Conservation (phyloP, 2,329 filamentous ascomycete species). For the Fusarium paranaense region DNA sequence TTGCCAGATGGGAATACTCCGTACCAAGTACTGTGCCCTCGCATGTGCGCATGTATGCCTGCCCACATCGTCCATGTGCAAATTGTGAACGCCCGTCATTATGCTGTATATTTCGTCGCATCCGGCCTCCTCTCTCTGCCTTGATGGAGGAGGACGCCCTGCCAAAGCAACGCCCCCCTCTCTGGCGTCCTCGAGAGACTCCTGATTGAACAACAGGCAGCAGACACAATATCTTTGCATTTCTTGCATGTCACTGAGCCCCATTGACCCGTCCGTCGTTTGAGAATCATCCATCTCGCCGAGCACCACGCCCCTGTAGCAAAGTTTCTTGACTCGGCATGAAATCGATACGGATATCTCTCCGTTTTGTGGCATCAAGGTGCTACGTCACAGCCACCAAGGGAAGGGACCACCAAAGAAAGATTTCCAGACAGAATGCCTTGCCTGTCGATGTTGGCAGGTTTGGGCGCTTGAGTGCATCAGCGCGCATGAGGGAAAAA, state of each 20-base stretch:
- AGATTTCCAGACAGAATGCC: constrained; percentile 6
- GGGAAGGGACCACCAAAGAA: not conserved
- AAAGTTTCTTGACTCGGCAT: constrained; percentile 37
- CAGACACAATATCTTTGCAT: constrained; percentile 33
- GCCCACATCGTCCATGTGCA: not conserved
- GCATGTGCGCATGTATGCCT: not conserved
- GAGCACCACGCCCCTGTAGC: constrained; percentile 19
- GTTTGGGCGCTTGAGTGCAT: constrained; percentile 24
- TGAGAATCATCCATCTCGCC: constrained; percentile 26
- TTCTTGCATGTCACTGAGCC: constrained; percentile 35
- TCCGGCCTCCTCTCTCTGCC: constrained; percentile 28
- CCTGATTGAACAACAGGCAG: constrained; percentile 13
- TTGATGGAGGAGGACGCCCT: constrained; percentile 10
- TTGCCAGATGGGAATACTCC: constrained; percentile 1
- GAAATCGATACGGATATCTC: not conserved
- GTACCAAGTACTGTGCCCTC: not conserved
- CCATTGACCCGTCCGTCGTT: constrained; percentile 11
- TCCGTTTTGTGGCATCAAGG: constrained; percentile 6
- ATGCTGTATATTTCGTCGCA: constrained; percentile 29
- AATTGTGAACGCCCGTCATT: constrained; percentile 25
- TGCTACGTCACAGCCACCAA: constrained; percentile 22
- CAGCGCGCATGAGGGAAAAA: constrained; percentile 22
- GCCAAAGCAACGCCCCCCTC: constrained; percentile 19
- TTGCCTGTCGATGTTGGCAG: constrained; percentile 12
- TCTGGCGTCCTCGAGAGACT: constrained; percentile 23